Evolutionary conservation across 2,329 filamentous ascomycete genomes (phyloP).

Genomic region (Exutisphaerella laricina): DNA sequence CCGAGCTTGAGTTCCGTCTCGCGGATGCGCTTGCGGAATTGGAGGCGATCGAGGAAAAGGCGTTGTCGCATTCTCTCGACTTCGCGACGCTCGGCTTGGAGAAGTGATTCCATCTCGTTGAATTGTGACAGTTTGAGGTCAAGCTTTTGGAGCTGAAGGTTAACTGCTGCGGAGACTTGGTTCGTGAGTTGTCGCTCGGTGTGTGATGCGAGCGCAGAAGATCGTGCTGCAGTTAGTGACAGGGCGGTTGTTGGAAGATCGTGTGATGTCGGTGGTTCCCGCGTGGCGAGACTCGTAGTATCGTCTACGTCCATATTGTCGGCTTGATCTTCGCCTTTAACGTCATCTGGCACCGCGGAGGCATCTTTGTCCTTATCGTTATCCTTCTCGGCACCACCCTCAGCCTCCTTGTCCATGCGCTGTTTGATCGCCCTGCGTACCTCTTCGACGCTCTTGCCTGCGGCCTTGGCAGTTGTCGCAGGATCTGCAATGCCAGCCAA

Average conservation of each 20-base stretch:
- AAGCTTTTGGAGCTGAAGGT: slow-evolving; percentile 90
- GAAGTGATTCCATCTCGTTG: slow-evolving; percentile 86
- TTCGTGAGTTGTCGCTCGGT: slow-evolving; percentile 96
- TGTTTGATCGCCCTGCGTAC: slow-evolving; percentile 74
- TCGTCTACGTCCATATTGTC: slow-evolving; percentile 54
- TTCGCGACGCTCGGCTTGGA: slow-evolving; percentile 88
- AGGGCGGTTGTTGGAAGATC: slow-evolving; percentile 68
- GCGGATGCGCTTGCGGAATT: slow-evolving; percentile 80
- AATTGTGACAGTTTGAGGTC: slow-evolving; percentile 96
- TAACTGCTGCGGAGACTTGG: slow-evolving; percentile 84
- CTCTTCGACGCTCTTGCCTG: slow-evolving; percentile 78
- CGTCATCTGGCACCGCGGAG: slow-evolving; percentile 11
- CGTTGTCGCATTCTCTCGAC: slow-evolving; percentile 88
- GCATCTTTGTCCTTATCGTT: slow-evolving; percentile 47
- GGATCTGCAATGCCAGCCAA: slow-evolving; percentile 87
- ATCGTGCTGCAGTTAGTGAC: slow-evolving; percentile 76
- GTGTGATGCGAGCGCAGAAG: slow-evolving; percentile 83
- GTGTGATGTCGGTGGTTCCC: slow-evolving; percentile 38
- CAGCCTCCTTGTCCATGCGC: slow-evolving; percentile 61
- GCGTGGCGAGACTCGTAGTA: slow-evolving; percentile 46
- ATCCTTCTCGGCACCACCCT: slow-evolving; percentile 42
- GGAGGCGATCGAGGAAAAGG: slow-evolving; percentile 83
- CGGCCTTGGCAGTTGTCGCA: slow-evolving; percentile 81
- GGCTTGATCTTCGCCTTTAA: slow-evolving; percentile 36
- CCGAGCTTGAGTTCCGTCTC: slow-evolving; percentile 63